Evolutionary conservation across 2,329 filamentous ascomycete species (phyloP), one percentile per base, ranked within the genome.

Genomic region (Diaporthe destruens): DNA sequence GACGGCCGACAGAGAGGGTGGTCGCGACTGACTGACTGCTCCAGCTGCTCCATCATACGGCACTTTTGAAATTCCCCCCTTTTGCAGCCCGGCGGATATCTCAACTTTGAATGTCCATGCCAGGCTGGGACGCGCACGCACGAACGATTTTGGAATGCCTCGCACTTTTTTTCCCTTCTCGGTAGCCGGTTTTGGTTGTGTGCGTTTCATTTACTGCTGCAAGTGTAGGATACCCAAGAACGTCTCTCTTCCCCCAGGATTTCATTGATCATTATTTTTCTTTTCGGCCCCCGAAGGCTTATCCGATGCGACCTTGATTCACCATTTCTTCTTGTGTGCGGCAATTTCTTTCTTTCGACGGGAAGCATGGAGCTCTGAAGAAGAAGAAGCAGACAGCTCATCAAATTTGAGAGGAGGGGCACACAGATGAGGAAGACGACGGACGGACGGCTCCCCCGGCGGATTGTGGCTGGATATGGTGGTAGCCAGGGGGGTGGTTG

Each of bases 181-280:
- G 56, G 51, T 18, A 44, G 6, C 32, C 14, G 44, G 16, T 70
- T 42, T 42, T 42, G 67, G 39, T 55, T 32, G 54, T 42, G 32
- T 29, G 67, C 18, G 39, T 12, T 18, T 42, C 16, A 16, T 42
- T 70, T 49, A 32, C 29, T 29, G 32, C n/a, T 57, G 44, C 54
- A 56, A 56, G 34, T 59, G 67, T 69, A 69, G 54, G 54, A 69
- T 69, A 69, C 67, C 67, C 67, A 51, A 12, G 39, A 32, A 6
- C 25, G 25, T 6, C 6, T 29, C 36, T 18, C 36, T 39, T 9
- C 16, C 25, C 25, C 12, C 36, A 39, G 36, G 36, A 39, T 18
- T 29, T 9, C 4, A 29, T 29, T 29, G 29, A 29, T 29, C n/a
- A n/a, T n/a, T n/a, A n/a, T n/a, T n/a, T n/a, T 39, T 3, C 8